Evolutionary conservation across 106 monocot genomes (phyloP).

Genomic region (Dendrobium huoshanense): DNA sequence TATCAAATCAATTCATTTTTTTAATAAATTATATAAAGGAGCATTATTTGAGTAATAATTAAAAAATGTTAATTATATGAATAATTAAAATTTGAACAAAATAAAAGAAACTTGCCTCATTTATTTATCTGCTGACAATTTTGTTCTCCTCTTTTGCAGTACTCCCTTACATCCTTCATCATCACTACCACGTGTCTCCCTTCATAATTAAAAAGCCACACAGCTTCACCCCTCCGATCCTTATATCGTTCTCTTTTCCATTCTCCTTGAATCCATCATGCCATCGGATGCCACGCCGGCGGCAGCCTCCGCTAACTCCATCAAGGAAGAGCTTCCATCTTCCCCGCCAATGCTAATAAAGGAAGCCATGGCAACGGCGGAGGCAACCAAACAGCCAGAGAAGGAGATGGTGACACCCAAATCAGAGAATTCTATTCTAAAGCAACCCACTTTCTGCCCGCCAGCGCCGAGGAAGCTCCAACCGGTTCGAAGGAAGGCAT

Average conservation of each 20-base stretch:
- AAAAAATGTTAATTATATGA: no score
- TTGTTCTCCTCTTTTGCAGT: no score
- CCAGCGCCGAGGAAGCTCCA: constrained; percentile 22
- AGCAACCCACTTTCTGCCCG: constrained; percentile 10
- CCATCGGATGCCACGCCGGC: no score
- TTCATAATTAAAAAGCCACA: neutral
- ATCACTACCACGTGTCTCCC: neutral
- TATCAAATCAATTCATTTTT: no score
- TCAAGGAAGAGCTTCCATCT: neutral
- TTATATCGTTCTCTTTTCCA: no score
- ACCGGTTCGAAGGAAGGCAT: constrained; percentile 10
- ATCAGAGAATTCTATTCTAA: constrained; percentile 13
- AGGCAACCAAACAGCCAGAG: neutral
- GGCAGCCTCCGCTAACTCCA: no score
- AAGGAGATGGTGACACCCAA: constrained; percentile 10
- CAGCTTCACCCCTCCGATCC: neutral
- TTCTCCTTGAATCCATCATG: no score
- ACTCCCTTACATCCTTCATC: neutral
- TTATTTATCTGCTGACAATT: no score
- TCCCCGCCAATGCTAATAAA: neutral
- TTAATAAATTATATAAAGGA: no score
- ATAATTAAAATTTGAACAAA: no score
- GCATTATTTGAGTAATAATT: no score
- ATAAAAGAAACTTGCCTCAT: no score
- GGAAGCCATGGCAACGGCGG: neutral